Evolutionary conservation across 257 asterid genomes (phyloP).

Genomic region (Knoxia roxburghii): DNA sequence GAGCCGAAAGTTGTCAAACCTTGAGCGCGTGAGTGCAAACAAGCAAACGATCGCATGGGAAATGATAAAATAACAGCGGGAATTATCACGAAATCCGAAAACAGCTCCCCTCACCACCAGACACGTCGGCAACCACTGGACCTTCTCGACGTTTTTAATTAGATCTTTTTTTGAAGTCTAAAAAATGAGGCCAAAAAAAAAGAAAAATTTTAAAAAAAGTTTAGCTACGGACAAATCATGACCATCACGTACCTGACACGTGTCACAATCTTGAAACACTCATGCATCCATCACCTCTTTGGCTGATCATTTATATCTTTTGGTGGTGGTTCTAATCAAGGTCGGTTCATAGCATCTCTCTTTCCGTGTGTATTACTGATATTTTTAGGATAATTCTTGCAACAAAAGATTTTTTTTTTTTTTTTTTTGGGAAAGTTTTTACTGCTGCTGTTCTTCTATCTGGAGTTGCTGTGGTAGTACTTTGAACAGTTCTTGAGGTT

Average conservation of each 20-base stretch:
- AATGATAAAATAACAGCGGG: constrained; percentile 16
- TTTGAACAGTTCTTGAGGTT: background rate
- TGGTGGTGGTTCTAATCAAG: constrained; percentile 19
- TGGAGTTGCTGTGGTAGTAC: background rate
- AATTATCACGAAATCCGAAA: constrained; percentile 23
- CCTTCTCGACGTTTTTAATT: constrained; percentile 9
- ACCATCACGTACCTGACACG: constrained; percentile 29
- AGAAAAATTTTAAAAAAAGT: constrained; percentile 21
- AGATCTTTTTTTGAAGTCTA: background rate
- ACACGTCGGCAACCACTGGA: constrained; percentile 32
- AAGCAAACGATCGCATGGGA: background rate
- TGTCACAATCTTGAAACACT: constrained; percentile 10
- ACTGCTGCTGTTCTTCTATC: background rate
- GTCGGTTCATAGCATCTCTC: constrained; percentile 30
- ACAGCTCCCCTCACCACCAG: constrained; percentile 12
- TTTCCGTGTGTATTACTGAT: background rate
- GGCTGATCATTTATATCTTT: background rate
- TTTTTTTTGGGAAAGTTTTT: too few species aligned
- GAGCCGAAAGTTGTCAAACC: too few species aligned
- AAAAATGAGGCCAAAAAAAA: too few species aligned
- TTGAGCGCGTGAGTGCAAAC: constrained; percentile 17
- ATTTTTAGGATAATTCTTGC: background rate
- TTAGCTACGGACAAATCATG: constrained; percentile 23
- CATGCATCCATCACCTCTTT: background rate
- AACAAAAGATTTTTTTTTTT: too few species aligned